phyloP scores from a whole-genome alignment of 352 stramenopile genomes.

The Phytophthora brassicae region DNA sequence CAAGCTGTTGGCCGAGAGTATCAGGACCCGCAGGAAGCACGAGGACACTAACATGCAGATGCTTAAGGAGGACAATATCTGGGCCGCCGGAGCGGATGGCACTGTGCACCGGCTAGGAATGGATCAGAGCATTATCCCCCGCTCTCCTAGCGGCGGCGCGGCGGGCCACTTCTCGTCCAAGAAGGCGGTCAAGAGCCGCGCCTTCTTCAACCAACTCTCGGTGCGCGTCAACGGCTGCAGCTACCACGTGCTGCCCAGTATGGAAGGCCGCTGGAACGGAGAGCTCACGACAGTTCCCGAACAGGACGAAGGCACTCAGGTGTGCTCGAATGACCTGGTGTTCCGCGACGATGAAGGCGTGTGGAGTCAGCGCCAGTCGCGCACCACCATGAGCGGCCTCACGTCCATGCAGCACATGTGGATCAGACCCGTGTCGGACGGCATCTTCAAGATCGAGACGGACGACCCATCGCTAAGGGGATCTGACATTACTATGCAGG shows the following conservation, averaged over 20 bases:
- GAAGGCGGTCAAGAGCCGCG: constrained; percentile 49
- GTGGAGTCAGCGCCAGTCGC: constrained; percentile 84
- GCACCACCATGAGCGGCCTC: constrained; percentile 84
- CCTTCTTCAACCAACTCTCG: constrained; percentile 89
- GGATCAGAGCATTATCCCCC: constrained; percentile 83
- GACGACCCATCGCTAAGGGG: constrained; percentile 78
- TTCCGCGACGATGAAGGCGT: constrained; percentile 87
- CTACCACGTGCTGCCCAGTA: constrained; percentile 83
- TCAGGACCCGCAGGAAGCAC: constrained; percentile 75
- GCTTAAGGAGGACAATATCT: constrained; percentile 87
- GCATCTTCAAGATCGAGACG: constrained; percentile 87
- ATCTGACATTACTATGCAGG: constrained; percentile 87
- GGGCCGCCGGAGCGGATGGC: constrained; percentile 71
- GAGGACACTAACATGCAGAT: constrained; percentile 84
- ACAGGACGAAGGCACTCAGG: constrained; percentile 80
- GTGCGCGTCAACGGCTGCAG: constrained; percentile 85
- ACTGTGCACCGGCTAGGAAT: constrained; percentile 81
- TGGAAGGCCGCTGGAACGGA: constrained; percentile 88
- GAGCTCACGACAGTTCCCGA: constrained; percentile 70
- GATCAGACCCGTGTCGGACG: constrained; percentile 86
- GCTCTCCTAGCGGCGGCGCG: constrained; percentile 48
- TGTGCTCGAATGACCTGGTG: constrained; percentile 84
- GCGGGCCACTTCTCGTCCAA: constrained; percentile 60
- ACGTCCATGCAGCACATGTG: constrained; percentile 88
- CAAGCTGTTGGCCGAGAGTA: constrained; percentile 75